phyloP scores from a whole-genome alignment of 371 early-diverging fungal species.

The Chytridium lagenaria region DNA sequence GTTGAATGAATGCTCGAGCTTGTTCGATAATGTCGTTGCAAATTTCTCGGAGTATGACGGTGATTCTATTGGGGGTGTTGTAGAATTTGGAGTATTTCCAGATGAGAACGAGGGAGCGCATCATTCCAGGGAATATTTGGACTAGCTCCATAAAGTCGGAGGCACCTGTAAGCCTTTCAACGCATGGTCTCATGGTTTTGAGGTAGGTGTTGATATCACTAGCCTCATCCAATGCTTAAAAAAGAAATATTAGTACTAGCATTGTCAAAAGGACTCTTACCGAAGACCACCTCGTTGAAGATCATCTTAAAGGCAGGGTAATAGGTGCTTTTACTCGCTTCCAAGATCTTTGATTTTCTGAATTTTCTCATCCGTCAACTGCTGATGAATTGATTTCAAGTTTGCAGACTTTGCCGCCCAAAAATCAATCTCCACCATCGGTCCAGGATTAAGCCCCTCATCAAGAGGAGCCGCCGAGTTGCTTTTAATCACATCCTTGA shows the following conservation, averaged over 20 bases:
- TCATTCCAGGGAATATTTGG: conserved; percentile 58
- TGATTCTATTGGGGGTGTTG: conserved; percentile 60
- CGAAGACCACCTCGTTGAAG: conserved; percentile 60
- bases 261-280: conserved; percentile 32
- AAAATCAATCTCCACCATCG: conserved; percentile 68
- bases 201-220: conserved; percentile 60
- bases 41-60: conserved; percentile 63
- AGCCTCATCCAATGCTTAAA: conserved; percentile 63
- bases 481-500: conserved; percentile 61
- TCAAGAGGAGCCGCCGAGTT: conserved; percentile 61
- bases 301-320: conserved; percentile 64
- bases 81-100: conserved; percentile 61
- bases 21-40: conserved; percentile 68
- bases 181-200: conserved; percentile 54
- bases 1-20: conserved; percentile 58
- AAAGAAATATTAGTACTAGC: background rate
- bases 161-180: conserved; percentile 52
- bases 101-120: conserved; percentile 57
- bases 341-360: conserved; percentile 57
- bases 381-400: conserved; percentile 60
- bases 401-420: conserved; percentile 69
- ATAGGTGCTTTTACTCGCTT: conserved; percentile 61
- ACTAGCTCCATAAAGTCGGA: conserved; percentile 60
- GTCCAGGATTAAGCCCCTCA: conserved; percentile 63
- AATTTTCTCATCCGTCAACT: conserved; percentile 61